phyloP scores from a whole-genome alignment of 257 asterid genomes.

The Salvia hispanica region DNA sequence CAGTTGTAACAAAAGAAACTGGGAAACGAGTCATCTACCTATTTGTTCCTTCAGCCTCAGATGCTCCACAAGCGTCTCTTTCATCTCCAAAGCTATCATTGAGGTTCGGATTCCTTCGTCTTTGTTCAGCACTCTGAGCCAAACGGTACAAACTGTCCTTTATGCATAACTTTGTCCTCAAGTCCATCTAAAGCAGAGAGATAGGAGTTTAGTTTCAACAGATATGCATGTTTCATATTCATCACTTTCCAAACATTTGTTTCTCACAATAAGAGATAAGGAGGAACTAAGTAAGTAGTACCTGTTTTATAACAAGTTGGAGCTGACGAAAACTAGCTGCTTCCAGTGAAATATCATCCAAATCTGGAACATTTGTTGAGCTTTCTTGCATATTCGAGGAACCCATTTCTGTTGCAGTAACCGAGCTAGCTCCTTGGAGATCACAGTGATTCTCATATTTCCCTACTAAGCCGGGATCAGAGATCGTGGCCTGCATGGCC shows the following conservation, averaged over 20 bases:
- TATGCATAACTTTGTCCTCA: conserved; percentile 78
- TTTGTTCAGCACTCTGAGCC: conserved; percentile 82
- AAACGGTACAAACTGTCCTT: conserved; percentile 89
- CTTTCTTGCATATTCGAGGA: conserved; percentile 50
- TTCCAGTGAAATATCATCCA: conserved; percentile 55
- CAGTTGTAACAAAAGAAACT: not conserved
- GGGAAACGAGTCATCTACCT: conserved; percentile 31
- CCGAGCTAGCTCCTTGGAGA: conserved; percentile 42
- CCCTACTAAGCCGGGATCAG: conserved; percentile 38
- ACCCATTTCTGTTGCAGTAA: conserved; percentile 44
- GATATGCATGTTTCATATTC: not conserved
- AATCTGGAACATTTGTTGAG: conserved; percentile 41
- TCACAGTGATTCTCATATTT: conserved; percentile 44
- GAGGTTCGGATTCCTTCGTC: conserved; percentile 49
- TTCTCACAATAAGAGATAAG: not conserved
- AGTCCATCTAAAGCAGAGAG: conserved; percentile 68
- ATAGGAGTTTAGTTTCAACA: conserved; percentile 5
- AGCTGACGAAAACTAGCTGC: conserved; percentile 71
- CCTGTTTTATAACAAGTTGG: conserved; percentile 71
- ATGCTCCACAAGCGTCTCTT: conserved; percentile 32
- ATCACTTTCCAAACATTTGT: not conserved
- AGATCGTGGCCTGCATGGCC: conserved; percentile 36
- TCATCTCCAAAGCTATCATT: conserved; percentile 38
- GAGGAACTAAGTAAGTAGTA: conserved; percentile 34
- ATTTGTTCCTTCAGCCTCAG: conserved; percentile 34